Base-by-base conservation (phyloP, 2,329 filamentous ascomycete species). In the Meredithiella fracta region DNA sequence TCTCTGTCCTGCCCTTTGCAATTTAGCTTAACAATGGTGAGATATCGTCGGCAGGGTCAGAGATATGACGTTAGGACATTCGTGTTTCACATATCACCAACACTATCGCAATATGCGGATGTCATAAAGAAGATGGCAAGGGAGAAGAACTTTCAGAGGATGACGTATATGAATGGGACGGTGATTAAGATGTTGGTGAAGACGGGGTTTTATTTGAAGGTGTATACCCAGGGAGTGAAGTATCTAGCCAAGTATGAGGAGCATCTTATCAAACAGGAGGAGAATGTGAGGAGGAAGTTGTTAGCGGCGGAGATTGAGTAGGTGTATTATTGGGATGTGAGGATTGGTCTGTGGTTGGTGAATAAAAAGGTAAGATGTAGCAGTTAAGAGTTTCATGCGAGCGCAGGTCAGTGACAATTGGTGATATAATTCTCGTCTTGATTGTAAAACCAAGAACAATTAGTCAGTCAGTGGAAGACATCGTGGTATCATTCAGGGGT, bases 111-210 rank as follows among this genome's bases (percentile, higher is more conserved):
- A 2, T 38, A 14, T 38, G n/a, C 11, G n/a, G n/a, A 44, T 1
- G 40, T n/a, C 40, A n/a, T 7, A 9, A n/a, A 38, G 6, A 11
- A 2, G n/a, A 3, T 11, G n/a, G 37, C n/a, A 11, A 2, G 37
- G n/a, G 37, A 38, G 11, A 8, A n/a, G n/a, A n/a, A n/a, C n/a
- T n/a, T n/a, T n/a, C n/a, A n/a, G n/a, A n/a, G n/a, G n/a, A n/a
- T n/a, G n/a, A n/a, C n/a, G n/a, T n/a, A n/a, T n/a, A n/a, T n/a
- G n/a, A n/a, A n/a, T n/a, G n/a, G n/a, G n/a, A n/a, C n/a, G n/a
- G n/a, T n/a, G n/a, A n/a, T n/a, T n/a, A 47, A 57, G 0, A 69
- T 70, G 47, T 58, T 71, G 26, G 58, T 59, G 15, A 51, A 57
- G 0, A 58, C 66, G 17, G 59, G 60, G 0, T 64, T 68, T 37